Conservation (phyloP, 495 filamentous ascomycete genomes). For the Filosporella fistucella region DNA sequence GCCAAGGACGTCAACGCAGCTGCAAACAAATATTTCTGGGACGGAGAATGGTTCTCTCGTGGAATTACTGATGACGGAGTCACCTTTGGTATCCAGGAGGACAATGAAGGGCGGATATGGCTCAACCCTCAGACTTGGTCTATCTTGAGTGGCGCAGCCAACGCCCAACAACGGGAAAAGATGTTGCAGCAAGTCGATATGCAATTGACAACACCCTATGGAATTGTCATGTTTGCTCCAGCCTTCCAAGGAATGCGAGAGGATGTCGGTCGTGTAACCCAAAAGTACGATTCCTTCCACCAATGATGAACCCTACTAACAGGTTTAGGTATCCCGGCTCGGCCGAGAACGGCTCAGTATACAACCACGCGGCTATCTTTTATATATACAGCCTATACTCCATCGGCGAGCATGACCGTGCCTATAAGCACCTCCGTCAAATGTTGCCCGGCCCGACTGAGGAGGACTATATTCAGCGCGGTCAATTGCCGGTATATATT, state of each 20-base stretch:
- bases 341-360: constrained; percentile 52
- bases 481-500: constrained; percentile 51
- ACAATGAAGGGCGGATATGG: constrained; percentile 51
- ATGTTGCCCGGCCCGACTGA: constrained; percentile 47
- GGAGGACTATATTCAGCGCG: constrained; percentile 46
- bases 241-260: constrained; percentile 50
- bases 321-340: constrained; percentile 47
- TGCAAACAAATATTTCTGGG: constrained; percentile 49
- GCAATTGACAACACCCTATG: constrained; percentile 48
- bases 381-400: constrained; percentile 47
- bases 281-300: too few relatives aligned
- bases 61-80: constrained; percentile 53
- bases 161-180: constrained; percentile 31
- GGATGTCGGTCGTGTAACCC: constrained; percentile 53
- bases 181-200: constrained; percentile 45
- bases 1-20: constrained; percentile 42
- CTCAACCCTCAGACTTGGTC: constrained; percentile 51
- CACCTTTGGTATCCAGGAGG: constrained; percentile 43
- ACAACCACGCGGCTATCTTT: constrained; percentile 52
- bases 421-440: constrained; percentile 43
- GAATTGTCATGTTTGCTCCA: constrained; percentile 48
- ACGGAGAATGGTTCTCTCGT: constrained; percentile 50
- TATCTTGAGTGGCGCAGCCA: constrained; percentile 48
- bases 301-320: too few relatives aligned
- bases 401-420: constrained; percentile 42